Evolutionary conservation across 2,329 filamentous ascomycete species (phyloP), one percentile per base, ranked within the genome.

Genomic region (Emmonsia crescens): DNA sequence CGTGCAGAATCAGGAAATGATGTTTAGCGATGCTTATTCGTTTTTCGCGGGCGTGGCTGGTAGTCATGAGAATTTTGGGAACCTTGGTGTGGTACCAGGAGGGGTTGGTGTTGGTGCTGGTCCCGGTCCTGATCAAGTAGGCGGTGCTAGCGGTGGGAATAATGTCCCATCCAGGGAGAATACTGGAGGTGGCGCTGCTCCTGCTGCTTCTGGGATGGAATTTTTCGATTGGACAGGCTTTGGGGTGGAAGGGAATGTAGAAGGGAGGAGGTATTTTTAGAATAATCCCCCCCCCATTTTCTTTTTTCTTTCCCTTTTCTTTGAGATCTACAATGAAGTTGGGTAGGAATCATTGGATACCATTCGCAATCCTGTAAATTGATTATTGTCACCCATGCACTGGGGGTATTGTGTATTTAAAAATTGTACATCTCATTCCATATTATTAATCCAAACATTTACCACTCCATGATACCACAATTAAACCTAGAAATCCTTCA

Each of bases 21-120:
- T 57, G 54, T 57, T 57, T 38, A 42, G 54, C 21, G 54, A 57
- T 16, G 54, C 54, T 14, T 57, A 57, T 57, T 57, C 54, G 14
- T 57, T 57, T 24, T 57, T 57, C 36, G 19, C 54, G 10, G 54
- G 36, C 10, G 36, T 10, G 8, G 54, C 33, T n/a, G 21, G 54
- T 4, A 57, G 16, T 31, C 31, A 57, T 42, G n/a, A 57, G 14
- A 42, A 57, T 27, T 27, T 57, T 8, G 33, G 52, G 8, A 56
- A 56, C 12, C 21, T 56, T 42, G 36, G 36, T 42, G 33, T 40
- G n/a, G 54, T 27, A 14, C 31, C 54, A 29, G 54, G 54, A 27
- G 54, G 21, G n/a, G 31, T 27, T 8, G 36, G 36, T 27, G 14
- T 24, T 27, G 54, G 12, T 40, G 21, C n/a, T 16, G 14, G 54